Evolutionary conservation across 2,329 filamentous ascomycete genomes (phyloP), one percentile per base, ranked within the genome.

Genomic region (Epichloe coenophiala): DNA sequence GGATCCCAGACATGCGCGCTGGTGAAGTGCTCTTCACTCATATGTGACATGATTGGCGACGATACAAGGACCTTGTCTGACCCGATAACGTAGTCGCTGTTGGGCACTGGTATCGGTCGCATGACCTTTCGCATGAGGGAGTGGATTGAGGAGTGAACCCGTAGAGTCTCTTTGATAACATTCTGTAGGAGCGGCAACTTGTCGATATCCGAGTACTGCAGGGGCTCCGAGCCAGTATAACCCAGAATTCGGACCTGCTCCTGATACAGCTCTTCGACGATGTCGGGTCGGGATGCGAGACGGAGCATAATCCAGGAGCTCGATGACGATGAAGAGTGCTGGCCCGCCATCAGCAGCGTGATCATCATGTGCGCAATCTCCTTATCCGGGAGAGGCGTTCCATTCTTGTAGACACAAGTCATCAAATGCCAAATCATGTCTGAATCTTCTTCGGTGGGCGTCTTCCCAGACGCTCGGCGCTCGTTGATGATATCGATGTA

Each of bases 331-430:
- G 87, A 91, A 2, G 86, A 91, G 71, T 95, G 88, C 65, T 95
- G 88, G 51, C 88, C 88, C 53, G 87, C 88, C 88, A 95, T 94
- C 54, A 95, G 80, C 19, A 95, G 77, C 5, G 88, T 88, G 67
- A 95, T 95, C 86, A 95, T 91, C 79, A 95, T 91, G 69, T 93
- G 85, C 21, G 88, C 88, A 52, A 94, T 78, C 67, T 95, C 88
- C 60, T 84, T 76, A 62, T 95, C 88, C 13, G 88, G 84, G n/a
- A 94, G 75, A 5, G 74, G 74, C 38, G 73, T 81, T 58, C 88
- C 88, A 59, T 91, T 80, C 73, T 94, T 95, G 78, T 95, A 95
- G 27, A 73, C 76, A 59, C 83, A 88, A 59, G 80, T 81, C 88
- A 94, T 93, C 56, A 95, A 71, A 62, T 93, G 88, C 80, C 85